Percentiles rank a stretch among this genome's conserved stretches.
These are phyloP conservation scores for Microbotryomycetes sp. DNA, from an alignment of 1,284 basidiomycete genomes.

Conservation along the genomic window DNA sequence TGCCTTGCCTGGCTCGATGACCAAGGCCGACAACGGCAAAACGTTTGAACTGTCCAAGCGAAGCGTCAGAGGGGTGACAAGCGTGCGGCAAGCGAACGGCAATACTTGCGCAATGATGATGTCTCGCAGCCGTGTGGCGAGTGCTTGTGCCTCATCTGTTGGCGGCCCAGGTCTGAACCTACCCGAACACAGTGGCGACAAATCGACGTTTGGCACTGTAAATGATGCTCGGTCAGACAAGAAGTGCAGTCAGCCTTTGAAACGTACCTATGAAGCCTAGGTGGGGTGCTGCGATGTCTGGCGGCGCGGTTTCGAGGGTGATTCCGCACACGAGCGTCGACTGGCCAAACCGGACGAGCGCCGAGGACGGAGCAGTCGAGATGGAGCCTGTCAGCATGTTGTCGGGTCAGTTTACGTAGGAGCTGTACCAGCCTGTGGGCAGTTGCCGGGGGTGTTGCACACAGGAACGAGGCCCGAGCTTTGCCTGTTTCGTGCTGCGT, in stretches of 20 bases:
- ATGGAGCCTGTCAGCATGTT: constrained; percentile 63
- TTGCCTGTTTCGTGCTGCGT: too few relatives aligned
- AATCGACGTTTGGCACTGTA: constrained; percentile 75
- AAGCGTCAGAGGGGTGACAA: background rate
- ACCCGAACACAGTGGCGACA: constrained; percentile 84
- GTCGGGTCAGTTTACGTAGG: too few relatives aligned
- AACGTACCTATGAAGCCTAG: constrained; percentile 72
- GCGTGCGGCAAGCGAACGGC: background rate
- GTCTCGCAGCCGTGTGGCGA: constrained; percentile 73
- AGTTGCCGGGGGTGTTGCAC: too few relatives aligned
- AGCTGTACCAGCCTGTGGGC: too few relatives aligned
- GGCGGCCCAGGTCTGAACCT: constrained; percentile 93
- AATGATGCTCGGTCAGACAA: background rate
- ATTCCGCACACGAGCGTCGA: constrained; percentile 89
- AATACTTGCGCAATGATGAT: constrained; percentile 53
- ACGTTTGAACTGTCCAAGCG: constrained; percentile 53
- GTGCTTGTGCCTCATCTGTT: constrained; percentile 77
- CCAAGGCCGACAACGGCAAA: constrained; percentile 60
- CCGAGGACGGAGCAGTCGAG: constrained; percentile 80
- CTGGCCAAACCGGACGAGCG: constrained; percentile 78
- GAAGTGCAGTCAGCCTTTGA: background rate
- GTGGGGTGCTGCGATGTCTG: constrained; percentile 63
- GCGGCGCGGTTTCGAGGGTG: constrained; percentile 88
- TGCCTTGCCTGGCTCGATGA: constrained; percentile 69
- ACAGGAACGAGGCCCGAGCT: too few relatives aligned